Evolutionary conservation across 2,329 filamentous ascomycete species (phyloP).

Genomic region (Orbilia brochopaga): DNA sequence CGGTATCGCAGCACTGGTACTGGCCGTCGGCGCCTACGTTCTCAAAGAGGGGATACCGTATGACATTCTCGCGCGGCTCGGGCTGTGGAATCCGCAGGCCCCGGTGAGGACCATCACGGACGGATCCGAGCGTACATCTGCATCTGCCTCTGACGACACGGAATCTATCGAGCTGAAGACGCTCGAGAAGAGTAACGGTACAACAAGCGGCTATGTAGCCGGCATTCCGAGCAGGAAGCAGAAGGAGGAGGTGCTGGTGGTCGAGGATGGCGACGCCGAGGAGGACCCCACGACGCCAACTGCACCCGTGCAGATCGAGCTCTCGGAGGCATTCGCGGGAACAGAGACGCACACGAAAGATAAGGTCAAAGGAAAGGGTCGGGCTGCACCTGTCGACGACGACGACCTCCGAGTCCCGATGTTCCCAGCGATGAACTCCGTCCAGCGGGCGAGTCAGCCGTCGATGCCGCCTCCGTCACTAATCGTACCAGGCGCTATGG

Average conservation of each 20-base stretch:
- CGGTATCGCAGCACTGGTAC: conserved; percentile 34
- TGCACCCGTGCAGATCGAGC: conserved; percentile 32
- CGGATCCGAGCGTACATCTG: conserved; percentile 18
- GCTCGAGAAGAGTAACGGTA: not conserved
- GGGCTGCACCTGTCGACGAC: conserved; percentile 18
- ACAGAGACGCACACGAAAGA: not conserved
- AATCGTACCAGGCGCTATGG: conserved; percentile 43
- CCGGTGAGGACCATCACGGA: conserved; percentile 30
- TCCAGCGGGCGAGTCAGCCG: conserved; percentile 61
- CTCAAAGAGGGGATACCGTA: conserved; percentile 22
- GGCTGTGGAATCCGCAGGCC: conserved; percentile 11
- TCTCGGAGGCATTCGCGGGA: conserved; percentile 19
- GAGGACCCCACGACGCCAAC: conserved; percentile 42
- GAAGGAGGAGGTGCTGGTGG: conserved; percentile 30
- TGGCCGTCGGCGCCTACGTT: conserved; percentile 42
- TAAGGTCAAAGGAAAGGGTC: conserved; percentile 17
- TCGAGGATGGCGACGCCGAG: conserved; percentile 24
- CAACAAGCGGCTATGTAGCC: conserved; percentile 8
- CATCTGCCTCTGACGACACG: not conserved
- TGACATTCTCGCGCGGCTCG: conserved; percentile 9
- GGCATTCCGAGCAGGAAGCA: conserved; percentile 29
- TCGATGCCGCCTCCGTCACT: conserved; percentile 46
- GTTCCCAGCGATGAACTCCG: conserved; percentile 64
- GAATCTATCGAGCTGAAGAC: conserved; percentile 13
- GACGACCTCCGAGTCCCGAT: conserved; percentile 57